Percentiles rank a stretch among this genome's conserved stretches.
Conservation (phyloP, 1,284 basidiomycete genomes). For the Cystobasidium pallidum region DNA sequence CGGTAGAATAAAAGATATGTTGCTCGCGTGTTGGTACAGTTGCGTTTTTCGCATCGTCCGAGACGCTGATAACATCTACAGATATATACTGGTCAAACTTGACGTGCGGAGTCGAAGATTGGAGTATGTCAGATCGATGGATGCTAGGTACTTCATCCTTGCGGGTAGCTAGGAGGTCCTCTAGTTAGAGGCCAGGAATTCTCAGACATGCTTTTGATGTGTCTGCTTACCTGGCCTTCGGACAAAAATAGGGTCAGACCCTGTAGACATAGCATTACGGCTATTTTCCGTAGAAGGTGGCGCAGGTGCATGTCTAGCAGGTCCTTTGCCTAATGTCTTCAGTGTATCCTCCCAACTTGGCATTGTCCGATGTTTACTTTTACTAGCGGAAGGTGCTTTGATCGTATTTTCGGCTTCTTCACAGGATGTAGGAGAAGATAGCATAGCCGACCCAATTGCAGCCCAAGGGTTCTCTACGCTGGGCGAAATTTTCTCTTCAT, state of each 20-base stretch:
- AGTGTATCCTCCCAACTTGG: slow-evolving; percentile 38
- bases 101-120: not conserved
- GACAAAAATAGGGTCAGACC: not conserved
- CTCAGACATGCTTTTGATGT: no score
- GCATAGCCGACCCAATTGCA: slow-evolving; percentile 22
- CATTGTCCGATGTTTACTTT: not conserved
- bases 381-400: not conserved
- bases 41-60: slow-evolving; percentile 7
- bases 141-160: not conserved
- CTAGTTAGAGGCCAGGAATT: no score
- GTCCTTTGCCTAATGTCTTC: slow-evolving; percentile 25
- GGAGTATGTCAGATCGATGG: slow-evolving; percentile 3
- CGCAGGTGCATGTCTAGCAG: slow-evolving; percentile 33
- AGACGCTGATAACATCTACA: slow-evolving; percentile 26
- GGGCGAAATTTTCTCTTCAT: not conserved
- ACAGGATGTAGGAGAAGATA: not conserved
- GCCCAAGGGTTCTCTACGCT: slow-evolving; percentile 10
- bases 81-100: slow-evolving; percentile 27
- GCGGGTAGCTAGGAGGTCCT: slow-evolving; percentile 6
- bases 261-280: not conserved
- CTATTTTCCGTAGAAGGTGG: slow-evolving; percentile 10
- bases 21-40: slow-evolving; percentile 7
- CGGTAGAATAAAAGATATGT: slow-evolving; percentile 34
- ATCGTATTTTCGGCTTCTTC: not conserved
- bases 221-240: not conserved